phyloP scores from a whole-genome alignment of 768 basidiomycete genomes.

The Russula sp. region DNA sequence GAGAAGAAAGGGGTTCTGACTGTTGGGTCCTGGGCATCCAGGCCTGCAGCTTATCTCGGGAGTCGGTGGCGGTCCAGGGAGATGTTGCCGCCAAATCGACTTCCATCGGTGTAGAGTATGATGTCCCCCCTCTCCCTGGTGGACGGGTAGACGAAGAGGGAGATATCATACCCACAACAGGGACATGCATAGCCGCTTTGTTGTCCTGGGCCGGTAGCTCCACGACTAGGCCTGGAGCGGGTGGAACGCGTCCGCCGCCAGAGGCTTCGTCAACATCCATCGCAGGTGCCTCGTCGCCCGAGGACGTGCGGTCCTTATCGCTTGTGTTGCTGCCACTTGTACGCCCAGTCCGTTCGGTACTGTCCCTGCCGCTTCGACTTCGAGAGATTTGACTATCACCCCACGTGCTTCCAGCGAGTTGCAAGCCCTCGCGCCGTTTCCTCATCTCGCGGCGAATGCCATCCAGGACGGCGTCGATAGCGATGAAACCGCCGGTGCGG shows the following conservation, averaged over 20 bases:
- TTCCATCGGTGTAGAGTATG: conserved; percentile 3
- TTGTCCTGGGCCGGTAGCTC: conserved; percentile 12
- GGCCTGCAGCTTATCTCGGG: conserved; percentile 9
- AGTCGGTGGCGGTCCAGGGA: conserved; percentile 6
- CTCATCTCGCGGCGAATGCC: conserved; percentile 57
- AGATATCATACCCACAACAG: conserved; percentile 18
- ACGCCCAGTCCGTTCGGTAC: conserved; percentile 13
- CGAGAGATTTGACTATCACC: conserved; percentile 17
- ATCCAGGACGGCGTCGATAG: conserved; percentile 81
- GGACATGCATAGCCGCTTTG: conserved; percentile 15
- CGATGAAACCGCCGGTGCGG: conserved; percentile 89
- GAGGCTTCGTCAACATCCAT: conserved; percentile 30
- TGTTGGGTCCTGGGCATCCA: conserved; percentile 15
- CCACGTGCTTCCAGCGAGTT: conserved; percentile 7
- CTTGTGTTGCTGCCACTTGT: conserved; percentile 23
- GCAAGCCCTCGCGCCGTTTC: conserved; percentile 31
- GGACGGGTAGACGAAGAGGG: background rate
- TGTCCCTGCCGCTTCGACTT: conserved; percentile 21
- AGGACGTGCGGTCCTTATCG: conserved; percentile 22
- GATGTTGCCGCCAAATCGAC: conserved; percentile 11
- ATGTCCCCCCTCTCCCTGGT: background rate
- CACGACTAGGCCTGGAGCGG: conserved; percentile 15
- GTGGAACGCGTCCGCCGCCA: conserved; percentile 18
- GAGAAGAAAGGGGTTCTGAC: conserved; percentile 13
- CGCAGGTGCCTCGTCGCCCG: conserved; percentile 24